A percentile compares a stretch with the other conserved stretches of the same genome.
These are phyloP conservation scores for Tausonia pullulans DNA, from an alignment of 1,284 basidiomycete genomes.

Conservation along the genomic window DNA sequence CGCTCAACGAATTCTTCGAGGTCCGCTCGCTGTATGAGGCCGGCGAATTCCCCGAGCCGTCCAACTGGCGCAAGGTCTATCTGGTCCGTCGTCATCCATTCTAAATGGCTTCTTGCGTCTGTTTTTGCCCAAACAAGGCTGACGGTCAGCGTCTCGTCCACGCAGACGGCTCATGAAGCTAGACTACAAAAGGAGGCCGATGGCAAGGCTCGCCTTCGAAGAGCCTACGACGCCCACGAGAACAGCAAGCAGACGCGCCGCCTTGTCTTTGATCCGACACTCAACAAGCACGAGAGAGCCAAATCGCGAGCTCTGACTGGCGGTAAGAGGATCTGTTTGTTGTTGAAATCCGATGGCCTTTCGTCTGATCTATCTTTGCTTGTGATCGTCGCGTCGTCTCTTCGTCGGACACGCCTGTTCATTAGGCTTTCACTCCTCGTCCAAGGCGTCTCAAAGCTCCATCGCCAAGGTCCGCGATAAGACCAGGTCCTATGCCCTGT, in stretches of 20 bases:
- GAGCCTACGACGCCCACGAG: constrained; percentile 3
- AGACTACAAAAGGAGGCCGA: constrained; percentile 6
- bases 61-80: constrained; percentile 13
- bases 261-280: constrained; percentile 3
- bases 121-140: neutral
- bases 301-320: neutral
- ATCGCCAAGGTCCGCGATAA: neutral
- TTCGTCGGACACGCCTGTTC: neutral
- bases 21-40: constrained; percentile 12
- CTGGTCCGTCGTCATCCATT: neutral
- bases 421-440: neutral
- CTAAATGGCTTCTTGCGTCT: neutral
- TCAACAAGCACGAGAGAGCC: neutral
- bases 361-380: neutral
- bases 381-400: neutral
- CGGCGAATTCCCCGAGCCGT: constrained; percentile 8
- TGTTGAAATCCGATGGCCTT: neutral
- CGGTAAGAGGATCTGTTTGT: neutral
- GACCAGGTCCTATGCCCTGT: neutral
- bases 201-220: neutral
- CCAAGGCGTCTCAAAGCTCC: neutral
- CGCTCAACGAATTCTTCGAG: constrained; percentile 13
- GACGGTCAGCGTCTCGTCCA: too few species aligned
- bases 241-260: constrained; percentile 1
- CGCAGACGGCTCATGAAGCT: constrained; percentile 10